Conservation (phyloP, 768 basidiomycete species). For the Russula sp. region DNA sequence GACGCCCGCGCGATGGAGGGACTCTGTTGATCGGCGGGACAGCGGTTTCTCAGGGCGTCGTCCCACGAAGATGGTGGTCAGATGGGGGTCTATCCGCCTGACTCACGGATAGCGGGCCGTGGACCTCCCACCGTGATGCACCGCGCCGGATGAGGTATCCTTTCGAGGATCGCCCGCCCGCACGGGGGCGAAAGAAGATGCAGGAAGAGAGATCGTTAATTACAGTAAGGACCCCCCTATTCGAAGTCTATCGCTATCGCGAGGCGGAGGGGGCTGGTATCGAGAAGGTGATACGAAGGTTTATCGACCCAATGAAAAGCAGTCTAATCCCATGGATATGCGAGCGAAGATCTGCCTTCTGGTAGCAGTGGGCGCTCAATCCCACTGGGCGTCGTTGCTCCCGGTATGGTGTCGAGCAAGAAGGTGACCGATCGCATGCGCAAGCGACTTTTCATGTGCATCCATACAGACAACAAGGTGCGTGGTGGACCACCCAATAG, state of each 20-base stretch:
- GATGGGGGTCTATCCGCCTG: constrained; percentile 13
- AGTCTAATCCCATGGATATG: constrained; percentile 8
- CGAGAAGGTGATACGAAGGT: constrained; percentile 7
- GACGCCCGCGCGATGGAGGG: background rate
- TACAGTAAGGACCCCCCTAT: background rate
- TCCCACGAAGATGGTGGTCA: constrained; percentile 5
- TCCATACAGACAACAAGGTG: background rate
- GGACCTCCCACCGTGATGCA: constrained; percentile 1
- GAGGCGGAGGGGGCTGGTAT: constrained; percentile 4
- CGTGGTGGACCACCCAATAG: background rate
- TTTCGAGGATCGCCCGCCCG: background rate
- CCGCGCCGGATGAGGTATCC: background rate
- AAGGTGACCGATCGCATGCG: constrained; percentile 7
- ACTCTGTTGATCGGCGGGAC: constrained; percentile 12
- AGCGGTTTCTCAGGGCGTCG: constrained; percentile 12
- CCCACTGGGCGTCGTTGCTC: background rate
- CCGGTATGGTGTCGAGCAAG: constrained; percentile 10
- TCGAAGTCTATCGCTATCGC: constrained; percentile 10
- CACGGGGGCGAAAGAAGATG: background rate
- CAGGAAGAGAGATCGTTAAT: constrained; percentile 1
- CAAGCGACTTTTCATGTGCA: constrained; percentile 1
- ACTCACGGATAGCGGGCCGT: constrained; percentile 9
- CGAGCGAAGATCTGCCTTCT: constrained; percentile 14
- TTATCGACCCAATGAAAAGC: constrained; percentile 20
- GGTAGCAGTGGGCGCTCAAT: background rate